Evolutionary conservation across 2,329 filamentous ascomycete genomes (phyloP).

Genomic region (Fusarium abutilonis): DNA sequence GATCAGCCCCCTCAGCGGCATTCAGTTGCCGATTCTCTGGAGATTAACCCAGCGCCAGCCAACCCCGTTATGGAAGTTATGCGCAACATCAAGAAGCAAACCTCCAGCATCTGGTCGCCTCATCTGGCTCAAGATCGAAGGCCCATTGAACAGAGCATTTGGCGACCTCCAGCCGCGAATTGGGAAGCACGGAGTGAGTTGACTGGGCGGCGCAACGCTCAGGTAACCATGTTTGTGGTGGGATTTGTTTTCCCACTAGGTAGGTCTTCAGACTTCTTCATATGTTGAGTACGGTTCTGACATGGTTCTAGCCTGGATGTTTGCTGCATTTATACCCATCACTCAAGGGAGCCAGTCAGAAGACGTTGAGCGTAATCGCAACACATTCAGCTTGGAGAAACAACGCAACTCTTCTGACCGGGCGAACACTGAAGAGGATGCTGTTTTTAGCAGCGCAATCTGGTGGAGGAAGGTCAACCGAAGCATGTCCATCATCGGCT

Average conservation of each 20-base stretch:
- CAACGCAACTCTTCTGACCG: conserved; percentile 51
- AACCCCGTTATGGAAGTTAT: conserved; percentile 44
- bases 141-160: conserved; percentile 68
- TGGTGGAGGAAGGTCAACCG: conserved; percentile 71
- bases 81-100: conserved; percentile 56
- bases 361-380: conserved; percentile 60
- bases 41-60: conserved; percentile 53
- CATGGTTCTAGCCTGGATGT: conserved; percentile 73
- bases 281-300: conserved; percentile 21
- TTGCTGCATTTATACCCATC: conserved; percentile 78
- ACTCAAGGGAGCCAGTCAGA: conserved; percentile 65
- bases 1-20: conserved; percentile 44
- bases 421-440: conserved; percentile 53
- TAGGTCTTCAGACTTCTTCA: conserved; percentile 52
- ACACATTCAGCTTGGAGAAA: conserved; percentile 53
- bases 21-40: conserved; percentile 53
- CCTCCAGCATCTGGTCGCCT: conserved; percentile 76
- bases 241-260: conserved; percentile 82
- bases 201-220: conserved; percentile 75
- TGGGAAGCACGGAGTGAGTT: conserved; percentile 69
- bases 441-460: conserved; percentile 61
- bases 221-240: conserved; percentile 77
- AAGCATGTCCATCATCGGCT: conserved; percentile 65
- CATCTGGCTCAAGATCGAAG: conserved; percentile 74
- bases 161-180: conserved; percentile 77